Evolutionary conservation across 176 grass and related monocot species (phyloP).

Genomic region (Cenchrus purpureus): DNA sequence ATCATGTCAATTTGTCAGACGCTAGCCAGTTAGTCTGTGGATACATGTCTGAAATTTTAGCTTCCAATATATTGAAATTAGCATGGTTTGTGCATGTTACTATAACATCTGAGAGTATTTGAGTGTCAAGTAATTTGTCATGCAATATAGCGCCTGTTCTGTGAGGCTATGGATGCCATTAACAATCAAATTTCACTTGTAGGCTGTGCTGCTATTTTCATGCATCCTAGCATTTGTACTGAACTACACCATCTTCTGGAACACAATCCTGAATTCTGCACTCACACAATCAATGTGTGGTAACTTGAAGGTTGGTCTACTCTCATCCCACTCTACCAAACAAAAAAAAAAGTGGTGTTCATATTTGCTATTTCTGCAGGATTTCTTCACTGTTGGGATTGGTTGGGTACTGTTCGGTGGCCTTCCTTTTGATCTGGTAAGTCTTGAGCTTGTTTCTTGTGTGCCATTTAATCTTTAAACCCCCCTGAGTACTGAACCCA

Average conservation of each 20-base stretch:
- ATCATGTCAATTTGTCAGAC: not conserved
- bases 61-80: not conserved
- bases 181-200: slow-evolving; percentile 28
- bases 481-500: slow-evolving; percentile 14
- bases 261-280: slow-evolving; percentile 97
- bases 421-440: slow-evolving; percentile 95
- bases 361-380: slow-evolving; percentile 50
- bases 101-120: not conserved
- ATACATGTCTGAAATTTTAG: slow-evolving; percentile 1
- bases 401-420: slow-evolving; percentile 95
- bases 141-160: not conserved
- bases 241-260: slow-evolving; percentile 97
- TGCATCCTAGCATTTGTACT: slow-evolving; percentile 93
- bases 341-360: slow-evolving; percentile 12
- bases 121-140: not conserved
- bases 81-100: not conserved
- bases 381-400: slow-evolving; percentile 93
- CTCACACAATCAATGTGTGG: slow-evolving; percentile 98
- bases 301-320: slow-evolving; percentile 85
- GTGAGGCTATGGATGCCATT: slow-evolving; percentile 13
- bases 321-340: slow-evolving; percentile 3
- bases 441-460: slow-evolving; percentile 28
- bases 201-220: slow-evolving; percentile 91
- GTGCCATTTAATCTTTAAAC: not conserved
- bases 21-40: not conserved